Evolutionary conservation across 441 rosid genomes (phyloP), one percentile per base, ranked within the genome.

Genomic region (Bocquillonia castaneifolia): DNA sequence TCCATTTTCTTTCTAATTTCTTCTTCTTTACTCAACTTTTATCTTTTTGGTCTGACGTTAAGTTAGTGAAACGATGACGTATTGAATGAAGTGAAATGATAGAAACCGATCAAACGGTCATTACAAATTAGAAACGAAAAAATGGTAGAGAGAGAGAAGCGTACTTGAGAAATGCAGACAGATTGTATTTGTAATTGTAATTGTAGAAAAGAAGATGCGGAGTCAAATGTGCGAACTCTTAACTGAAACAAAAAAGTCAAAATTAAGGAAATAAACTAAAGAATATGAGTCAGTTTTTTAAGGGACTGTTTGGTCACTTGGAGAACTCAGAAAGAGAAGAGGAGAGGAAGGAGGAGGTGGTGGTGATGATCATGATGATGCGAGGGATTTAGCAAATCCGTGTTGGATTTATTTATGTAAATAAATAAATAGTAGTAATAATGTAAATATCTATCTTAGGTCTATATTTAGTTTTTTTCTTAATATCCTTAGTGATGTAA

Each of bases 351-450:
- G 15, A 12, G 31, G 45, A n/a, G 57, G 26, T 51, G 45, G 6
- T 50, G 69, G 23, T n/a, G 32, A 26, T 65, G 69, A 64, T 34
- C n/a, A n/a, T n/a, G n/a, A n/a, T n/a, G n/a, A n/a, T n/a, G n/a
- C n/a, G n/a, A n/a, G n/a, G n/a, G n/a, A n/a, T n/a, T 64, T 50
- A 23, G 59, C 29, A 39, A 48, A 58, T 72, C 70, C 50, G 9
- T 36, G 53, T 58, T 48, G 70, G 70, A 36, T 47, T 44, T 17
- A 45, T 45, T 45, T 45, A 10, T 45, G n/a, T n/a, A n/a, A n/a
- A n/a, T n/a, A n/a, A n/a, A n/a, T n/a, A n/a, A n/a, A n/a, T n/a
- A n/a, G n/a, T n/a, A n/a, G n/a, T n/a, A n/a, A n/a, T n/a, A n/a
- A n/a, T n/a, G n/a, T n/a, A n/a, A n/a, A n/a, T n/a, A n/a, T n/a